These are phyloP conservation scores for Pilobolus umbonatus DNA, from an alignment of 192 early-diverging fungal species.

Conservation along the genomic window DNA sequence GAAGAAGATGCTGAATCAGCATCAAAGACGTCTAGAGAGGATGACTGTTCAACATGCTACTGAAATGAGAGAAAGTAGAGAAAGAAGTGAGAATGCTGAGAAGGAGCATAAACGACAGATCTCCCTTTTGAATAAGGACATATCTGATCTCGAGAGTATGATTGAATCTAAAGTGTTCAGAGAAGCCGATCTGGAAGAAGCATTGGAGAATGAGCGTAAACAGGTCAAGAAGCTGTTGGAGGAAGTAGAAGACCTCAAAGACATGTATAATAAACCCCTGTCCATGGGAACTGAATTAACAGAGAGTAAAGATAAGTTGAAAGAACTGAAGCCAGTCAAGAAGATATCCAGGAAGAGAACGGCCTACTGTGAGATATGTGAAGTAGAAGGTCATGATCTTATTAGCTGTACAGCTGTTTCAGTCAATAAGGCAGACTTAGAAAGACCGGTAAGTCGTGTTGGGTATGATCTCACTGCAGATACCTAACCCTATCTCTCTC, in stretches of 20 bases:
- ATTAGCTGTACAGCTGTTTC: conserved; percentile 55
- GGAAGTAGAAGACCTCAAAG: conserved; percentile 50
- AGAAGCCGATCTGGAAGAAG: conserved; percentile 64
- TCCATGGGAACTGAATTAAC: conserved; percentile 13
- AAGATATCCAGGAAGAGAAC: too few relatives aligned
- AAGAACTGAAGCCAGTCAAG: conserved; percentile 14
- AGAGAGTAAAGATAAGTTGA: not conserved
- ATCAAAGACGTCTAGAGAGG: conserved; percentile 44
- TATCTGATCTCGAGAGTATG: conserved; percentile 60
- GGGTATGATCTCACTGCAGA: conserved; percentile 2
- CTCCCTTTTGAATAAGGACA: conserved; percentile 54
- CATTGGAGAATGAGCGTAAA: conserved; percentile 43
- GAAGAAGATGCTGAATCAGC: conserved; percentile 35
- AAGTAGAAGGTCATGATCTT: conserved; percentile 56
- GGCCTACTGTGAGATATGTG: conserved; percentile 66
- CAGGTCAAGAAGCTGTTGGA: conserved; percentile 35
- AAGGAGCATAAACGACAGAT: conserved; percentile 59
- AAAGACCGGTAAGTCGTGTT: conserved; percentile 39
- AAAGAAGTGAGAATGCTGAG: conserved; percentile 49
- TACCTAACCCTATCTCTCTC: conserved; percentile 22
- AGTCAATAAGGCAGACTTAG: conserved; percentile 22
- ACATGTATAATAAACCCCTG: too few relatives aligned
- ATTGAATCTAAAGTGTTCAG: conserved; percentile 73
- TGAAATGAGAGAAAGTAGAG: conserved; percentile 49
- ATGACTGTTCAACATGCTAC: conserved; percentile 40